Evolutionary conservation across 306 rosid species (phyloP).

Genomic region (Cucumis sativus): DNA sequence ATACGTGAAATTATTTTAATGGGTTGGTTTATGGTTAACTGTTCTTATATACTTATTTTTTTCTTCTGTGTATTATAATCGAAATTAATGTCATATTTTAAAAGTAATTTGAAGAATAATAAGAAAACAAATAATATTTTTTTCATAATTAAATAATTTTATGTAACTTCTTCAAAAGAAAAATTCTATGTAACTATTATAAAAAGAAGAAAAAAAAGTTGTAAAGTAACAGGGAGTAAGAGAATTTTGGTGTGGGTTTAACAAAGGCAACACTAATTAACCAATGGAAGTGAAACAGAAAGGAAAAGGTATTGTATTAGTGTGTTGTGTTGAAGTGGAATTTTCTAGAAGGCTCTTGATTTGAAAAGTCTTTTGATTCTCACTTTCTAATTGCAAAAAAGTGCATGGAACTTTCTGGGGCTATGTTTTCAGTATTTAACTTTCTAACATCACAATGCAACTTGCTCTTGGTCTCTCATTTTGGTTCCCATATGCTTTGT

Average conservation of each 20-base stretch:
- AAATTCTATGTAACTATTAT: too few species aligned
- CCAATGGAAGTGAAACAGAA: neutral
- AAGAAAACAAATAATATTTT: too few species aligned
- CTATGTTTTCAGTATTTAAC: neutral
- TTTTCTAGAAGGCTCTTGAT: neutral
- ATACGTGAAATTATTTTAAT: neutral
- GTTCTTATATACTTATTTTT: neutral
- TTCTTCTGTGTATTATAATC: too few species aligned
- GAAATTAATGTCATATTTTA: neutral
- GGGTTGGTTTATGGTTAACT: neutral
- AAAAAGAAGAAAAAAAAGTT: too few species aligned
- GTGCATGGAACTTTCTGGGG: neutral
- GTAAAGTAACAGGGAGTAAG: neutral
- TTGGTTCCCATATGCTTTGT: neutral
- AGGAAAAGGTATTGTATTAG: neutral
- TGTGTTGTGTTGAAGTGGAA: neutral
- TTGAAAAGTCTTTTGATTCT: neutral
- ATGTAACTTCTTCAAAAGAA: too few species aligned
- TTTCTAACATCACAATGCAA: too few species aligned
- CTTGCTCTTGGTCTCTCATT: neutral
- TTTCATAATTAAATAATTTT: too few species aligned
- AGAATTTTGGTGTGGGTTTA: neutral
- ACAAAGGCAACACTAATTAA: neutral
- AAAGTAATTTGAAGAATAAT: neutral
- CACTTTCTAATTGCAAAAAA: neutral